Base-by-base conservation (phyloP, 306 rosid species). In the Acacia acuminata region DNA sequence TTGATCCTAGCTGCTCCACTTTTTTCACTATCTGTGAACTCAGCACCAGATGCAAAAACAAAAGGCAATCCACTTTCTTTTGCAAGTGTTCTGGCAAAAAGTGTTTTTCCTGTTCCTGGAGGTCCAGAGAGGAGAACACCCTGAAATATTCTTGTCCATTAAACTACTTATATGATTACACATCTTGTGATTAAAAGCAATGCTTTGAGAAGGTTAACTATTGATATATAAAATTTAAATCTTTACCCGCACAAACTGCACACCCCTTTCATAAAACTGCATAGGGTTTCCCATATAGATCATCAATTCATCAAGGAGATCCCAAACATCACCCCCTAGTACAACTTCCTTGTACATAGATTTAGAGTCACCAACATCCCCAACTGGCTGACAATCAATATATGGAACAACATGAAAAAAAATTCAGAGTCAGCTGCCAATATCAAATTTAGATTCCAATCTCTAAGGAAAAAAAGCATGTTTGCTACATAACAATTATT, bases 51-150 rank as follows among this genome's bases (percentile, higher is more conserved):
- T 83, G 99, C 98, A 84, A 92, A 96, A 83, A 96, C 99, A 80
- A 96, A 96, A 9, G 99, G 98, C 87, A 96, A 61, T 56, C 99
- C 98, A 79, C 98, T 91, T 90, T 91, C 89, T 82, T 94, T 96
- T 79, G 99, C 84, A 66, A 96, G 94, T 42, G 97, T 92, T 90
- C 98, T 91, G 32, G 99, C 99, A 87, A 96, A 96, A 72, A 96
- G 96, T 58, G 99, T 96, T 87, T 96, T 96, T 60, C 99, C 99
- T 38, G 99, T 96, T 86, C 99, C 98, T 81, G 97, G 98, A 82
- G 99, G 99, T 79, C 99, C 98, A 86, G 98, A 96, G 77, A 94
- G 97, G 80, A 96, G 97, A 86, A 96, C 98, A 75, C 99, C 98
- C 99, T 96, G 90, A 83, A 83, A 78, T 24, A 64, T 58, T 77